phyloP scores from a whole-genome alignment of 2,329 filamentous ascomycete species.

The Gnomoniopsis smithogilvyi region DNA sequence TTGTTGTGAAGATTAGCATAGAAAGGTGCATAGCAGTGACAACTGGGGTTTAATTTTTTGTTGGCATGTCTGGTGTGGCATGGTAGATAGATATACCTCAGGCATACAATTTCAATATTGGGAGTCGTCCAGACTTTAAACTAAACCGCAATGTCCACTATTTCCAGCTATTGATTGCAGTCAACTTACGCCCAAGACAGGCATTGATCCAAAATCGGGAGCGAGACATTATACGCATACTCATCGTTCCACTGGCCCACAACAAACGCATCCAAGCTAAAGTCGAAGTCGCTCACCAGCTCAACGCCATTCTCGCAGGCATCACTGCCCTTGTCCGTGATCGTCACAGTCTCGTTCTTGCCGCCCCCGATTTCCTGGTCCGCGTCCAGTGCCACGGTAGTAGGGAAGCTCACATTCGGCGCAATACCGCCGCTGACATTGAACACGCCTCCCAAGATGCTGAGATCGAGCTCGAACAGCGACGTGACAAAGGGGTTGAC shows the following conservation, averaged over 20 bases:
- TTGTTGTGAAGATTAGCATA: too few species aligned
- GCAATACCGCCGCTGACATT: slow-evolving; percentile 25
- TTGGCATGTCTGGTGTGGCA: too few species aligned
- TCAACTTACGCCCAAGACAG: slow-evolving; percentile 20
- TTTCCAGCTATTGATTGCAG: background rate
- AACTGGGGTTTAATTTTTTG: too few species aligned
- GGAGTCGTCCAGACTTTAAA: background rate
- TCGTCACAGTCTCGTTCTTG: background rate
- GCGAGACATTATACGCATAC: slow-evolving; percentile 23
- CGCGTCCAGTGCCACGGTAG: slow-evolving; percentile 23
- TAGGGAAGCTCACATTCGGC: slow-evolving; percentile 26
- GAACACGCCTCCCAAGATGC: slow-evolving; percentile 24
- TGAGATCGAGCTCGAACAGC: slow-evolving; percentile 22
- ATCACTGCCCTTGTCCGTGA: slow-evolving; percentile 14
- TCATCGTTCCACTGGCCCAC: slow-evolving; percentile 24
- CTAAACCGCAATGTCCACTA: background rate
- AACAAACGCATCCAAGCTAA: slow-evolving; percentile 24
- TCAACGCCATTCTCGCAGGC: slow-evolving; percentile 25
- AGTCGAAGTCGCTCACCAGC: slow-evolving; percentile 25
- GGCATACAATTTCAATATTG: background rate
- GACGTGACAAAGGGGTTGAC: slow-evolving; percentile 24
- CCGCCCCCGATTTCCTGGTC: slow-evolving; percentile 19
- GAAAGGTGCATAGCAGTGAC: too few species aligned
- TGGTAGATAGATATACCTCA: too few species aligned
- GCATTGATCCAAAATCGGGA: slow-evolving; percentile 26